These are phyloP conservation scores for Solanum infundibuliforme DNA, from an alignment of 257 asterid genomes.

Conservation along the genomic window DNA sequence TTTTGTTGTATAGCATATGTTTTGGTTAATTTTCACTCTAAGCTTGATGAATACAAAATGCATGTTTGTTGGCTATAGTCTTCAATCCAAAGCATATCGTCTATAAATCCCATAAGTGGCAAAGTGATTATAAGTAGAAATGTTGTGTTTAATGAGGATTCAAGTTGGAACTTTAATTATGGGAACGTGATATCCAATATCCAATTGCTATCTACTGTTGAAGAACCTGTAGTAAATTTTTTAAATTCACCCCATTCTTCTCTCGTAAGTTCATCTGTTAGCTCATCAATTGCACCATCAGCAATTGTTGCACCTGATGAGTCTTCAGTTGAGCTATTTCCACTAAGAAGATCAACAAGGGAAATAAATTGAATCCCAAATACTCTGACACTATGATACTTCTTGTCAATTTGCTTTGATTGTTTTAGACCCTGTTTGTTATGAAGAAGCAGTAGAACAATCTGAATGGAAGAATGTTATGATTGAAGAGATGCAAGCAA, in stretches of 20 bases:
- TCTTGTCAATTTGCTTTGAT: background rate
- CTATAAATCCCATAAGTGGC: background rate
- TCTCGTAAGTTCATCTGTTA: background rate
- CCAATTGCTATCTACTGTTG: background rate
- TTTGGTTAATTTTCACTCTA: background rate
- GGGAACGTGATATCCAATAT: background rate
- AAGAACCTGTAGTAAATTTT: background rate
- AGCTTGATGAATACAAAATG: background rate
- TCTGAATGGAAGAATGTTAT: background rate
- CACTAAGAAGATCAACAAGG: background rate
- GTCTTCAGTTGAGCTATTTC: background rate
- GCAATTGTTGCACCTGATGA: background rate
- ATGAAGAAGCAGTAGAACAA: no score
- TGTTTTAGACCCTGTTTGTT: background rate
- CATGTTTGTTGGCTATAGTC: background rate
- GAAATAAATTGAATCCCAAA: background rate
- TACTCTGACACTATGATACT: background rate
- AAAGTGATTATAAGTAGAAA: background rate
- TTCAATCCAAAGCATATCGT: background rate
- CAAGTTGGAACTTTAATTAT: background rate
- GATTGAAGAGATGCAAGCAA: background rate
- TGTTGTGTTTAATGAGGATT: background rate
- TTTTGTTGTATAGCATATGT: slow-evolving; percentile 8
- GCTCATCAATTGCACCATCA: background rate
- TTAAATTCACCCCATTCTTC: background rate